phyloP scores from a whole-genome alignment of 768 basidiomycete genomes.

The Trametes cingulata region DNA sequence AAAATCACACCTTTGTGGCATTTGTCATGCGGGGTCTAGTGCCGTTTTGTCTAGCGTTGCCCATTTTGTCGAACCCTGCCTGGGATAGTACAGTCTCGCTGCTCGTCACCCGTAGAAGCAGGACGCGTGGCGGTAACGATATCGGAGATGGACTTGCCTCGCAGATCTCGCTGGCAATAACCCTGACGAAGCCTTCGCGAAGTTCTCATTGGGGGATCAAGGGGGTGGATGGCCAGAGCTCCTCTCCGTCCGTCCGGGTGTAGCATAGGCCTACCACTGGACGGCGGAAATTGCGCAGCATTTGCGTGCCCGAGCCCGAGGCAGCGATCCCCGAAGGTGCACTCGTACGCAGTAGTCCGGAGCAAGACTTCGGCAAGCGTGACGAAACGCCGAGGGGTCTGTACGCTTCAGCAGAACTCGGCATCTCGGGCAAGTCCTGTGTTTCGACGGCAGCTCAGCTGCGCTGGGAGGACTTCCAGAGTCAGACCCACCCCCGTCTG shows the following conservation, averaged over 20 bases:
- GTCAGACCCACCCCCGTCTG: too few species aligned
- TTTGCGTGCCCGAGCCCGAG: not conserved
- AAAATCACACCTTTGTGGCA: too few species aligned
- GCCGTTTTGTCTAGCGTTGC: too few species aligned
- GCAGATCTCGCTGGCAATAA: not conserved
- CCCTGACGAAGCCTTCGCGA: not conserved
- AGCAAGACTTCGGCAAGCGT: too few species aligned
- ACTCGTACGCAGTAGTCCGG: too few species aligned
- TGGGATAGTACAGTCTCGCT: not conserved
- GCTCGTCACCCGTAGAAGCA: not conserved
- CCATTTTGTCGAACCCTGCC: too few species aligned
- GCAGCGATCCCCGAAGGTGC: not conserved
- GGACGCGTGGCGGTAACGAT: not conserved
- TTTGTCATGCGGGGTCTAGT: too few species aligned
- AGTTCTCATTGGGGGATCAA: not conserved
- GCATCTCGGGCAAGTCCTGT: too few species aligned
- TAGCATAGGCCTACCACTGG: not conserved
- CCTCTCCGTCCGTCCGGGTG: too few species aligned
- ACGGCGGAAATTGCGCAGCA: not conserved
- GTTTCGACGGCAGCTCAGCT: too few species aligned
- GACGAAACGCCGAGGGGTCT: not conserved
- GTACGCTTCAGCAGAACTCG: not conserved
- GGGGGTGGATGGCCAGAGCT: not conserved
- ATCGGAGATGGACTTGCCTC: not conserved
- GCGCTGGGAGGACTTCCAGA: too few species aligned